Base-by-base conservation (phyloP, 1,139 yeast genomes). In the Meyerozyma sp. region DNA sequence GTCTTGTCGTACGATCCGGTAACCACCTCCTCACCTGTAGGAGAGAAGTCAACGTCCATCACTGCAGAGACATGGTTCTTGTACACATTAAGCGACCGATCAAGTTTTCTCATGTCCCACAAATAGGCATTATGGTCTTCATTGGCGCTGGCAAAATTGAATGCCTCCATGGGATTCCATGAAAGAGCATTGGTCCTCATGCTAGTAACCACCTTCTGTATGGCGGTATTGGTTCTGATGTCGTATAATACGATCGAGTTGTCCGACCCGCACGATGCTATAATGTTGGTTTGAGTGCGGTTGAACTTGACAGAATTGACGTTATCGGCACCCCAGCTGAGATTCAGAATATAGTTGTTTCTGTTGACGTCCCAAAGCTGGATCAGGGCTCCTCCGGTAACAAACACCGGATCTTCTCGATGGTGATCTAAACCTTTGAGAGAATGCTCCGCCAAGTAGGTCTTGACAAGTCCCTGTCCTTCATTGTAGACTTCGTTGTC, bases 101-200 rank as follows among this genome's bases (percentile, higher is more conserved):
- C 73, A 76, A 94, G 73, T 58, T 90, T 87, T 59, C 99, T 77
- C 97, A 94, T 93, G 66, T 94, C 99, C 81, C 96, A 94, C 45
- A 86, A 77, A 62, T 94, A 94, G 9, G 85, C 84, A 60, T 94
- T 94, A 65, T 93, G 98, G 68, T 94, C 98, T 66, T 94, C 99
- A 58, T 81, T 81, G 1, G 90, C 98, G 41, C 88, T 81, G 16
- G 93, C 98, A 67, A 94, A 91, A 58, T 85, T 82, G 67, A 81
- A 93, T 1, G 98, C 96, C 65, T 93, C 98, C 86, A 93, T 88
- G 4, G 99, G 99, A 64, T 94, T 93, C 98, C 98, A 94, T 44
- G 91, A 77, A 28, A 94, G 73, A 39, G 94, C 77, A 63, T 94
- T 94, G 21, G 94, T 87, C 56, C 95, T 77, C 75, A 93, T 73